These are phyloP conservation scores for Yamadazyma tumulicola DNA, from an alignment of 805 yeast genomes.

Conservation along the genomic window DNA sequence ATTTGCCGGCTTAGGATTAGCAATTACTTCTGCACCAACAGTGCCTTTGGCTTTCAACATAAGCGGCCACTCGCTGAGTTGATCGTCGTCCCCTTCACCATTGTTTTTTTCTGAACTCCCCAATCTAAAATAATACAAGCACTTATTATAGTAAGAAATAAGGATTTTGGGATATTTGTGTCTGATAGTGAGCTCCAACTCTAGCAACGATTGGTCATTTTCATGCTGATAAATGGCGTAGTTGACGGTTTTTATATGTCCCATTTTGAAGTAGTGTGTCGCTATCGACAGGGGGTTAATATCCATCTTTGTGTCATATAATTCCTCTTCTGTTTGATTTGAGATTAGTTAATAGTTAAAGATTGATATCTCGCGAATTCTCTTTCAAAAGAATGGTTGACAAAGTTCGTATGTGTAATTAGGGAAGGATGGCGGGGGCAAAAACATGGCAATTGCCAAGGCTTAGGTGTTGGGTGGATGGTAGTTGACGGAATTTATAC, in stretches of 20 bases:
- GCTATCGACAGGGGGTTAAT: no score
- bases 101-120: constrained; percentile 23
- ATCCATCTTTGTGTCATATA: no score
- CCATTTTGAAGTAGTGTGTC: constrained; percentile 41
- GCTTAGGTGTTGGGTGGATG: no score
- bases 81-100: constrained; percentile 19
- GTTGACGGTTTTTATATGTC: constrained; percentile 28
- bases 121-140: constrained; percentile 33
- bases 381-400: no score
- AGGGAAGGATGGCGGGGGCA: no score
- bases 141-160: constrained; percentile 39
- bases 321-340: no score
- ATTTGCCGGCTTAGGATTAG: constrained; percentile 26
- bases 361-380: no score
- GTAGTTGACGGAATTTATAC: constrained; percentile 10
- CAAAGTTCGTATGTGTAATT: no score
- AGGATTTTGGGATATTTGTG: constrained; percentile 34
- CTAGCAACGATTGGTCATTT: constrained; percentile 38
- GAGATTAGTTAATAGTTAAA: no score
- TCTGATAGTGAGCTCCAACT: constrained; percentile 36
- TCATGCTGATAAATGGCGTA: constrained; percentile 26
- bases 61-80: no score
- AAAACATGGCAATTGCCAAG: no score
- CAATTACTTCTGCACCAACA: constrained; percentile 22
- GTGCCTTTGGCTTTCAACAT: constrained; percentile 19